Conservation (phyloP, 1,284 basidiomycete species). For the Schizopora paradoxa region DNA sequence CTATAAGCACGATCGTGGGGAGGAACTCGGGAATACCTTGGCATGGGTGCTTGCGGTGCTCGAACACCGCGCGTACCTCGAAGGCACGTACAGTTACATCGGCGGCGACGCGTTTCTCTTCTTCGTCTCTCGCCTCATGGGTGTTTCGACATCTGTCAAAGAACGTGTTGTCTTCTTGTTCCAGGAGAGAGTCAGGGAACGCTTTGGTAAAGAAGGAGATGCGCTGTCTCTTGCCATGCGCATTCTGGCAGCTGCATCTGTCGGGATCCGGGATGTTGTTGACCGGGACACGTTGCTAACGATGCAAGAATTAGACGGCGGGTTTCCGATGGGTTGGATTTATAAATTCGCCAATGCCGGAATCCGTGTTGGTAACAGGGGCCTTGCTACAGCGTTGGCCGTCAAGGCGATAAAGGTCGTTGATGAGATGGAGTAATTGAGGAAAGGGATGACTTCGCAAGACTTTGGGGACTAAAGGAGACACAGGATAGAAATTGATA, state of each 20-base stretch:
- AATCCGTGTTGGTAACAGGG: slow-evolving; percentile 18
- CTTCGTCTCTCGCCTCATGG: slow-evolving; percentile 20
- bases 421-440: slow-evolving; percentile 2
- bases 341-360: slow-evolving; percentile 19
- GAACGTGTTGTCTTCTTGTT: slow-evolving; percentile 7
- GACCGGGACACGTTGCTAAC: slow-evolving; percentile 16
- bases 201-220: slow-evolving; percentile 16
- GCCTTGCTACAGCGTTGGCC: slow-evolving; percentile 20
- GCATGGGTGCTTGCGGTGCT: slow-evolving; percentile 19
- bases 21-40: slow-evolving; percentile 16
- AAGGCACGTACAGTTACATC: slow-evolving; percentile 19
- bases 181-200: slow-evolving; percentile 12
- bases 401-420: slow-evolving; percentile 17
- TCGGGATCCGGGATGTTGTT: slow-evolving; percentile 12
- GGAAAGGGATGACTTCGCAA: no score
- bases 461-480: no score
- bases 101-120: slow-evolving; percentile 19
- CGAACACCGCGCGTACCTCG: slow-evolving; percentile 17
- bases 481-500: no score
- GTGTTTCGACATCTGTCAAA: slow-evolving; percentile 1
- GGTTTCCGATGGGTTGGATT: slow-evolving; percentile 18
- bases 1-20: slow-evolving; percentile 17
- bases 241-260: slow-evolving; percentile 16
- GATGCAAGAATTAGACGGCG: slow-evolving; percentile 19
- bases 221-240: slow-evolving; percentile 19